Percentiles rank a stretch among this genome's conserved stretches.
Evolutionary conservation across 129 eudicot genomes (phyloP).

Genomic region (carrot (Daucus carota)): DH1_v3.0 NC_030387.2:4879501-4880000

Average conservation of each 20-base stretch:
- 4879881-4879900: conserved; percentile 3
- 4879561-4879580: conserved; percentile 6
- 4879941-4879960: not conserved
- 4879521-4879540: conserved; percentile 10
- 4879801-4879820: not conserved
- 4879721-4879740: not conserved
- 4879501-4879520: conserved; percentile 6
- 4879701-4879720: no score
- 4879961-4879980: not conserved
- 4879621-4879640: not conserved
- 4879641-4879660: not conserved
- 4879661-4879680: not conserved
- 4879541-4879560: conserved; percentile 6
- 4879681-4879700: not conserved
- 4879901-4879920: not conserved
- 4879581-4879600: not conserved
- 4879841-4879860: conserved; percentile 10
- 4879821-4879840: not conserved
- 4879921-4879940: not conserved
- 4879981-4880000: not conserved
- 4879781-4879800: conserved; percentile 13
- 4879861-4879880: not conserved
- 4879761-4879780: not conserved
- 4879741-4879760: not conserved
- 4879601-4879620: not conserved